Percentiles rank a stretch among this genome's conserved stretches.
These are phyloP conservation scores for Claviceps cyperi DNA, from an alignment of 2,329 filamentous ascomycete genomes.

Conservation along the genomic window DNA sequence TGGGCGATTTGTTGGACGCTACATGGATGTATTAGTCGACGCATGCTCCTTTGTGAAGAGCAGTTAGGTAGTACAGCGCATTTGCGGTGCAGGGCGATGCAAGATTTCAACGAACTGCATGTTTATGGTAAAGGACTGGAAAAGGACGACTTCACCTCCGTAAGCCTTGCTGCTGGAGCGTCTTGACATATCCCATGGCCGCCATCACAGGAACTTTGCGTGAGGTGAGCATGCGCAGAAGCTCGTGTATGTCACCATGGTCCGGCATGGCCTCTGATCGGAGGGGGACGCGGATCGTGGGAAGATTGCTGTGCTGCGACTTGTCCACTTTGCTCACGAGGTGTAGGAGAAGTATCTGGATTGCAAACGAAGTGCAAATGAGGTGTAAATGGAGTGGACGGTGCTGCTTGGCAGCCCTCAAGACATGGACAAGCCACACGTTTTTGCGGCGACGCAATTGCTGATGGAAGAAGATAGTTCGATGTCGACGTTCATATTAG, in stretches of 20 bases:
- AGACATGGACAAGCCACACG: too few relatives aligned
- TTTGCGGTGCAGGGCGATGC: too few relatives aligned
- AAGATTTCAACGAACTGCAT: background rate
- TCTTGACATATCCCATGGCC: constrained; percentile 43
- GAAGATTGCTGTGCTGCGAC: too few relatives aligned
- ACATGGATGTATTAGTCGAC: background rate
- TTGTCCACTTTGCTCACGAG: too few relatives aligned
- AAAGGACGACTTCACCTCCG: constrained; percentile 31
- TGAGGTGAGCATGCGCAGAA: constrained; percentile 43
- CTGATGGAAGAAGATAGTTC: too few relatives aligned
- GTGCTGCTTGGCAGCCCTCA: too few relatives aligned
- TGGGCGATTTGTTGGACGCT: constrained; percentile 43
- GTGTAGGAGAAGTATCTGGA: too few relatives aligned
- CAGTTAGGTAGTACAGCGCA: too few relatives aligned
- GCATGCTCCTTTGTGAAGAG: background rate
- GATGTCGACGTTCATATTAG: too few relatives aligned
- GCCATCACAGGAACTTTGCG: constrained; percentile 45
- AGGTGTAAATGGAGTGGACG: too few relatives aligned
- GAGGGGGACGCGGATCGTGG: background rate
- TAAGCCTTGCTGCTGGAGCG: constrained; percentile 39
- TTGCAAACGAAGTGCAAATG: too few relatives aligned
- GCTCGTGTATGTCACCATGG: constrained; percentile 45
- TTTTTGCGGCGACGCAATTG: too few relatives aligned
- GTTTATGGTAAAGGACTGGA: background rate
- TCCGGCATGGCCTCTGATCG: constrained; percentile 29